Conservation (phyloP, 805 yeast species). For the Metschnikowia kunwiensis region DNA sequence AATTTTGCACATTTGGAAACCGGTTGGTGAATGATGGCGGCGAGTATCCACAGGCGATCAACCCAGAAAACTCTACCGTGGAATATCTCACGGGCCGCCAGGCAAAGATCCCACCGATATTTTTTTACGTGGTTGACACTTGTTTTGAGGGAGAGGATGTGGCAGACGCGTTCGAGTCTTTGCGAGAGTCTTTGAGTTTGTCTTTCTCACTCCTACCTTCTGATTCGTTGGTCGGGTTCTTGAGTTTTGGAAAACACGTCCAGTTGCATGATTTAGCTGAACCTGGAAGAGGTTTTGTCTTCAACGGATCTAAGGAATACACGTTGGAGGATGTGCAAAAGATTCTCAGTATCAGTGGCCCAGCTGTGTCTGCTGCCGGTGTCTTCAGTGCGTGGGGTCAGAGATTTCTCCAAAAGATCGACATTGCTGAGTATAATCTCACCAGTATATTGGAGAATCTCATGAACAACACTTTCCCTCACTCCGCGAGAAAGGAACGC, state of each 20-base stretch:
- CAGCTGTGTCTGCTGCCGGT: slow-evolving; percentile 19
- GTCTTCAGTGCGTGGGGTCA: slow-evolving; percentile 9
- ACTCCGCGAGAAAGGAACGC: slow-evolving; percentile 41
- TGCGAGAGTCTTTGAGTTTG: slow-evolving; percentile 48
- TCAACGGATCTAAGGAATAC: slow-evolving; percentile 57
- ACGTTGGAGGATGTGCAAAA: slow-evolving; percentile 45
- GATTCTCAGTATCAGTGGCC: slow-evolving; percentile 43
- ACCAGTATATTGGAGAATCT: slow-evolving; percentile 48
- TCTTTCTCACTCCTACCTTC: slow-evolving; percentile 51
- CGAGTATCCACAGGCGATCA: slow-evolving; percentile 30
- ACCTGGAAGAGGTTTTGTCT: slow-evolving; percentile 29
- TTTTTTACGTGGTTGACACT: slow-evolving; percentile 55
- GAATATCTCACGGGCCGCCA: slow-evolving; percentile 47
- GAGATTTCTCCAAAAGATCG: slow-evolving; percentile 47
- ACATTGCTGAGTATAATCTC: slow-evolving; percentile 50
- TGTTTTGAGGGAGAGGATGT: slow-evolving; percentile 52
- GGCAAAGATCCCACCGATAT: slow-evolving; percentile 45
- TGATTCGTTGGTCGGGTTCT: slow-evolving; percentile 53
- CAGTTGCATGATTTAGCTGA: slow-evolving; percentile 50
- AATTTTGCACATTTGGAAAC: slow-evolving; percentile 51
- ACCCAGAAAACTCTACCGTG: slow-evolving; percentile 36
- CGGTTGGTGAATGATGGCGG: slow-evolving; percentile 34
- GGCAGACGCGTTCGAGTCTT: slow-evolving; percentile 35
- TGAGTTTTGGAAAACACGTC: slow-evolving; percentile 60
- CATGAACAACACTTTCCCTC: slow-evolving; percentile 48